These are phyloP conservation scores for Tilletia horrida DNA, from an alignment of 1,284 basidiomycete species.

Conservation along the genomic window DNA sequence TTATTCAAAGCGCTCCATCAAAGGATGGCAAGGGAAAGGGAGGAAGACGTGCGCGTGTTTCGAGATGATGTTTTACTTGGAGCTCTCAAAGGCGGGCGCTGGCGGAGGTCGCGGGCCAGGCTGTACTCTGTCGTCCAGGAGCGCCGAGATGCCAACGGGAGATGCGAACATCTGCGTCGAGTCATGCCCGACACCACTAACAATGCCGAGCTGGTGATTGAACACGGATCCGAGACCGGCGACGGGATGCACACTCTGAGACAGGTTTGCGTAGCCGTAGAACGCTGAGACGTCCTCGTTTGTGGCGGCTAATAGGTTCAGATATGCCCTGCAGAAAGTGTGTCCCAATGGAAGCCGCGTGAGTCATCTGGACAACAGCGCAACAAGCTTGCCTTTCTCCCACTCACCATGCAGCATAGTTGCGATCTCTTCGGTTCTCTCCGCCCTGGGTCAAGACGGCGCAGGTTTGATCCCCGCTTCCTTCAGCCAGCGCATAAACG, in stretches of 20 bases:
- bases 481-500: slow-evolving; percentile 1
- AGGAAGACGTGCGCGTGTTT: not conserved
- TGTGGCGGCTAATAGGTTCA: not conserved
- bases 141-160: slow-evolving; percentile 5
- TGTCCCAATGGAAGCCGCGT: not conserved
- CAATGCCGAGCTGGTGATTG: slow-evolving; percentile 12
- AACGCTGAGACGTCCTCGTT: slow-evolving; percentile 8
- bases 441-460: slow-evolving; percentile 4
- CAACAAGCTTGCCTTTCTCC: too few species aligned
- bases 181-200: slow-evolving; percentile 2
- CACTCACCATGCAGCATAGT: slow-evolving; percentile 12
- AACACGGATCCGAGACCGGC: not conserved
- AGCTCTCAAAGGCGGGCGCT: not conserved
- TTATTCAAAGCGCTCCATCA: not conserved
- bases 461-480: slow-evolving; percentile 5
- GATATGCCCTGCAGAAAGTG: not conserved
- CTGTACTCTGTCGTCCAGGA: not conserved
- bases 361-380: too few species aligned
- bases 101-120: slow-evolving; percentile 7
- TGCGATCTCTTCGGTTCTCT: slow-evolving; percentile 8
- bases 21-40: not conserved
- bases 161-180: slow-evolving; percentile 10
- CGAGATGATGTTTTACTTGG: not conserved
- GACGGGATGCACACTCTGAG: not conserved
- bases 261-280: slow-evolving; percentile 9